Evolutionary conservation across 371 early-diverging fungal species (phyloP).

Genomic region (Mortierella sp.): DNA sequence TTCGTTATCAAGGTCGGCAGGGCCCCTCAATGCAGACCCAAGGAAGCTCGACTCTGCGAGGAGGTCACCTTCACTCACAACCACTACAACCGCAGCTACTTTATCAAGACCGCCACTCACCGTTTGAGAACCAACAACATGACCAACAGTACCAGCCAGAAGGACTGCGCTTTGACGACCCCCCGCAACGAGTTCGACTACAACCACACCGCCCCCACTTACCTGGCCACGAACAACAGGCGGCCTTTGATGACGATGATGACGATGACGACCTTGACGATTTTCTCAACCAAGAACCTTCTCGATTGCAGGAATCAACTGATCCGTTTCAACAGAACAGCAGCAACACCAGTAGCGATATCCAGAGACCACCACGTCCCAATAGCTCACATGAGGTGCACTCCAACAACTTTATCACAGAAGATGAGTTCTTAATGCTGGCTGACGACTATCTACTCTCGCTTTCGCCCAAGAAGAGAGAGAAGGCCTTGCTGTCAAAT

Average conservation of each 20-base stretch:
- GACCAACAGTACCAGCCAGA: constrained; percentile 9
- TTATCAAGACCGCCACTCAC: background rate
- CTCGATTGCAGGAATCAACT: background rate
- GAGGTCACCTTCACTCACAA: background rate
- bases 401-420: constrained; percentile 38
- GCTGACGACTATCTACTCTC: constrained; percentile 67
- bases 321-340: background rate
- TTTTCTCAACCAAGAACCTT: constrained; percentile 2
- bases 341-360: background rate
- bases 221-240: constrained; percentile 11
- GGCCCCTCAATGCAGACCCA: background rate
- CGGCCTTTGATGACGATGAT: constrained; percentile 10
- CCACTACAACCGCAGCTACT: background rate
- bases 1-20: constrained; percentile 6
- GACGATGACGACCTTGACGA: constrained; percentile 13
- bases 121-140: background rate
- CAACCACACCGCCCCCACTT: background rate
- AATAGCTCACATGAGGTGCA: constrained; percentile 41
- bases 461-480: constrained; percentile 72
- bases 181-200: background rate
- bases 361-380: constrained; percentile 18
- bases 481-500: constrained; percentile 70
- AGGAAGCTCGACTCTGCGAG: background rate
- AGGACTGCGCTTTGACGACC: constrained; percentile 16
- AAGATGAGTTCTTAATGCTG: constrained; percentile 41